Base-by-base conservation (phyloP, 1,139 yeast species). In the Wickerhamiella pararugosa region DNA sequence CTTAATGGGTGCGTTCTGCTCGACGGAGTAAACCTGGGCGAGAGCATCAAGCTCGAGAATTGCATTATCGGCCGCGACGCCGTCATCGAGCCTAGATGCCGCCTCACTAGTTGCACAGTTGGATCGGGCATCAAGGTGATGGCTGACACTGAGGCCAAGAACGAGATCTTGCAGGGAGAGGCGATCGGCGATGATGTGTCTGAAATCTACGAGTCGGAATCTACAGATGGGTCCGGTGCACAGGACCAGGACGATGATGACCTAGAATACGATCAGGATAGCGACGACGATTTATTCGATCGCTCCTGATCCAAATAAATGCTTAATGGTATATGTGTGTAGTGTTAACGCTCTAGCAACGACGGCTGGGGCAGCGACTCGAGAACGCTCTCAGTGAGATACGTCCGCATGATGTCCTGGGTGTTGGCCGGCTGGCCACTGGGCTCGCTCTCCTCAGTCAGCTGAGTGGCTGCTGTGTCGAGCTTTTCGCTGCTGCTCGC, bases 1-100 rank as follows among this genome's bases (percentile, higher is more conserved):
- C 70, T 92, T 45, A 82, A 87, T 1, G 97, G 94, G 2, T 84
- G 87, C 53, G 75, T 92, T 26, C 57, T 92, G 7, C 66, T 86
- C 46, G 80, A 81, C 54, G 73, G 75, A 40, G 93, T 77, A 29
- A 64, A 62, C 1, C 65, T 92, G 36, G 94, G 75, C 40, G 95
- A 90, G 58, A 96, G 83, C 33, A 60, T 54, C 7, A 48, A 49
- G 41, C 64, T 92, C 49, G 98, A 92, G 60, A 90, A 87, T 62
- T 86, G 94, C 61, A 77, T 90, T 27, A 65, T 92, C 46, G 98
- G 98, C 25, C 66, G 68, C 39, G 66, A 67, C 39, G 90, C 77
- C 1, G 63, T 64, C 11, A 69, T 92, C 36, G 77, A 73, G 28
- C 54, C 66, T 45, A 79, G 78, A 57, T 64, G 72, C 37, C 74